A percentile compares a stretch with the other conserved stretches of the same genome.
Evolutionary conservation across 148 eudicot species (phyloP).

Genomic region (Selenicereus undatus): DNA sequence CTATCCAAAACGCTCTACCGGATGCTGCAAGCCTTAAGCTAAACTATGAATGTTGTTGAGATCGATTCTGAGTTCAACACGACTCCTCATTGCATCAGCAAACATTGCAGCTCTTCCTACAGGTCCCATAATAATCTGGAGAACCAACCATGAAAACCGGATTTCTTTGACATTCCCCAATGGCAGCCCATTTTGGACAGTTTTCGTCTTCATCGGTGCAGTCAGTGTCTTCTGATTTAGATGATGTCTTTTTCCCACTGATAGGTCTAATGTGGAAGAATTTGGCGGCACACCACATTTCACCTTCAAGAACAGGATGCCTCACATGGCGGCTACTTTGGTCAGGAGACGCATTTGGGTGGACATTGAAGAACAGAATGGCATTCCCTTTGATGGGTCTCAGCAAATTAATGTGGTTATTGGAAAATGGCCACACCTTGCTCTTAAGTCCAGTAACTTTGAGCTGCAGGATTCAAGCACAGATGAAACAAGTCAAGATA

Average conservation of each 20-base stretch:
- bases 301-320: slow-evolving; percentile 63
- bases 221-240: slow-evolving; percentile 33
- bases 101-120: slow-evolving; percentile 85
- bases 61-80: neutral
- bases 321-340: slow-evolving; percentile 58
- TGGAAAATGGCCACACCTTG: slow-evolving; percentile 46
- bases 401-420: slow-evolving; percentile 30
- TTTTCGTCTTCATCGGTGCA: slow-evolving; percentile 86
- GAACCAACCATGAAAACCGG: slow-evolving; percentile 90
- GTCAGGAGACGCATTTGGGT: slow-evolving; percentile 68
- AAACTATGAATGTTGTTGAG: neutral
- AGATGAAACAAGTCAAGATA: neutral
- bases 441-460: slow-evolving; percentile 35
- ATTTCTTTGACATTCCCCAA: slow-evolving; percentile 76
- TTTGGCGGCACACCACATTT: slow-evolving; percentile 80
- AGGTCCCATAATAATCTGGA: slow-evolving; percentile 90
- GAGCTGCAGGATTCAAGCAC: slow-evolving; percentile 28
- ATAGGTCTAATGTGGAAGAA: slow-evolving; percentile 44
- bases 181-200: slow-evolving; percentile 81
- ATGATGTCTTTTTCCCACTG: slow-evolving; percentile 5
- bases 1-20: neutral
- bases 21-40: neutral
- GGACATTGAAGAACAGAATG: slow-evolving; percentile 66
- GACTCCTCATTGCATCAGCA: slow-evolving; percentile 37
- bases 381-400: slow-evolving; percentile 83